Evolutionary conservation across 2,329 filamentous ascomycete species (phyloP), one percentile per base, ranked within the genome.

Genomic region (Parastagonospora avenae): DNA sequence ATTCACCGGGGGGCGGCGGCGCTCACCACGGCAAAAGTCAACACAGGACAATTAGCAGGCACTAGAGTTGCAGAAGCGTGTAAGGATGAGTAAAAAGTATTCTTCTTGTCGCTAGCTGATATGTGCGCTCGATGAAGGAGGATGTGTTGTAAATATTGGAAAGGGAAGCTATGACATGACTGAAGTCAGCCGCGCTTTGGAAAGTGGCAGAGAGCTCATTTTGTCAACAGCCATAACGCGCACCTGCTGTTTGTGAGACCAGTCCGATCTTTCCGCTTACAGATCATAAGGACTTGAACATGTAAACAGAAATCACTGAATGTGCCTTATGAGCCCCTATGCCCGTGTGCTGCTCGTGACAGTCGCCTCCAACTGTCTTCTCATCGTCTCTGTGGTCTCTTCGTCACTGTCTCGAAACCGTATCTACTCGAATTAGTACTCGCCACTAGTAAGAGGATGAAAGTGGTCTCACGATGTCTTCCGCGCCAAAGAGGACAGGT

Each of bases 401-500:
- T 64, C 61, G 42, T 74, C 72, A 2, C 60, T 58, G 40, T 73
- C 64, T 12, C 68, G 63, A 46, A 76, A 76, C 15, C 71, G 72
- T 37, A 76, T 75, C 73, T 76, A 35, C 6, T n/a, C 1, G 12
- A 4, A 41, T 63, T 32, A 63, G 52, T 40, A 15, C 12, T 15
- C 39, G 24, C 28, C 8, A n/a, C 16, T n/a, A 19, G n/a, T 35
- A 33, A 14, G 19, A 24, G 8, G 15, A 12, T 19, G 14, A 15
- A 28, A 12, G 10, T 30, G 30, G 10, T 43, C 68, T 48, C 79
- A 93, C 90, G 74, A 91, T 80, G 59, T 96, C 91, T 70, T 92
- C 89, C 8, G 82, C 76, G 28, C 79, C 91, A 75, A 87, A 97
- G 19, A 97, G 76, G 4, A 91, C 86, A 1, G 86, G 79, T 60